Percentiles rank a stretch among this genome's conserved stretches.
phyloP scores from a whole-genome alignment of 2,329 filamentous ascomycete genomes.

The Alternaria infectoria region DNA sequence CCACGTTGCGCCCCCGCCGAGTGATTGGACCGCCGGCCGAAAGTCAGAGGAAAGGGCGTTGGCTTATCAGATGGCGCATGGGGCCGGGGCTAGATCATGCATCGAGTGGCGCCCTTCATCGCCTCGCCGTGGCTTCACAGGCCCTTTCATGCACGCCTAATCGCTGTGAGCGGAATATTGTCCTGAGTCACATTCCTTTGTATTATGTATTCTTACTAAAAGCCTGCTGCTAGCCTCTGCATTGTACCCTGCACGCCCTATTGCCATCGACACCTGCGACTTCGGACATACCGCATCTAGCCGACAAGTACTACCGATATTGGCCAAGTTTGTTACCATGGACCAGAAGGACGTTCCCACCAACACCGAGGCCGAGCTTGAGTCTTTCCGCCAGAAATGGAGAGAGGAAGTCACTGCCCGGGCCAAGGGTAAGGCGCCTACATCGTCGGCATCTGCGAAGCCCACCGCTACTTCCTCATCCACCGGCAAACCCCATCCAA shows the following conservation, averaged over 20 bases:
- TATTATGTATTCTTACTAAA: constrained; percentile 32
- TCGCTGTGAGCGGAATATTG: constrained; percentile 4
- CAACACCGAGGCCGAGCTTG: constrained; percentile 69
- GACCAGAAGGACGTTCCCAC: constrained; percentile 26
- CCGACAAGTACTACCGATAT: constrained; percentile 31
- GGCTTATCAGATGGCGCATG: constrained; percentile 33
- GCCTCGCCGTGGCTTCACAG: constrained; percentile 8
- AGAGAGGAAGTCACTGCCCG: constrained; percentile 74
- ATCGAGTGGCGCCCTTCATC: constrained; percentile 14
- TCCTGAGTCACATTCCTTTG: constrained; percentile 10
- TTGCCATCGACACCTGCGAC: constrained; percentile 27
- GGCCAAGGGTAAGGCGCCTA: constrained; percentile 45
- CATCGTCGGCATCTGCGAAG: constrained; percentile 10
- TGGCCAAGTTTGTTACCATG: constrained; percentile 17
- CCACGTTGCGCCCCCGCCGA: constrained; percentile 6
- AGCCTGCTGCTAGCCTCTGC: constrained; percentile 7
- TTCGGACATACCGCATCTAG: constrained; percentile 34
- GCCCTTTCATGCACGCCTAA: constrained; percentile 5
- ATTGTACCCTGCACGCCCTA: constrained; percentile 5
- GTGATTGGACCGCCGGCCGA: constrained; percentile 4
- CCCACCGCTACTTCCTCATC: constrained; percentile 22
- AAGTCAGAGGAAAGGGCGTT: constrained; percentile 2
- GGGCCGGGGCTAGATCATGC: constrained; percentile 8
- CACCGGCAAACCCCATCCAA: constrained; percentile 25
- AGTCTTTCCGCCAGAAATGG: constrained; percentile 87